Percentiles rank a stretch among this genome's conserved stretches.
phyloP scores from a whole-genome alignment of 1,284 basidiomycete species.

The Ustilago nuda region DNA sequence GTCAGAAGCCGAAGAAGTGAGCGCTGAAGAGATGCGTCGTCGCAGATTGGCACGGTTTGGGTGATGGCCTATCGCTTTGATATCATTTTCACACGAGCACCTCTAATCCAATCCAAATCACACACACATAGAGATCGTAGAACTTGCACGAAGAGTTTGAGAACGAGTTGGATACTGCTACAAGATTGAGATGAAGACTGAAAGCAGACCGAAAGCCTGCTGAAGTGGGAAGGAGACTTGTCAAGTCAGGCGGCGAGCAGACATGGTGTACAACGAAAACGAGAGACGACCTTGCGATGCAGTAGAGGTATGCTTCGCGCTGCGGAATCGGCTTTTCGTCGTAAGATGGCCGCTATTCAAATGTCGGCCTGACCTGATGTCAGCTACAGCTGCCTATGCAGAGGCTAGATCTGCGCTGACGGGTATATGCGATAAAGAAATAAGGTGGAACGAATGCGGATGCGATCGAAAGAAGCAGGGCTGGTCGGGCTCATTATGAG shows the following conservation, averaged over 20 bases:
- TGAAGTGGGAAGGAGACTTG: neutral
- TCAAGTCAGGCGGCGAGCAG: neutral
- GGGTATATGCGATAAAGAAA: slow-evolving; percentile 33
- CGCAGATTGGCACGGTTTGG: slow-evolving; percentile 53
- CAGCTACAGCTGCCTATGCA: neutral
- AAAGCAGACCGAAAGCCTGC: neutral
- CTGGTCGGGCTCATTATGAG: neutral
- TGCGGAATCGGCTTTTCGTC: neutral
- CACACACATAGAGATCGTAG: neutral
- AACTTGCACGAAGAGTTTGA: neutral
- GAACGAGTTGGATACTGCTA: slow-evolving; percentile 4
- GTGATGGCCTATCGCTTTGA: neutral
- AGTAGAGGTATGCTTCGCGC: neutral
- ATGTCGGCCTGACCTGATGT: neutral
- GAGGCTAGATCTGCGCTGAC: slow-evolving; percentile 18
- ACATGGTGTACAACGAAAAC: neutral
- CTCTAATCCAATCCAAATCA: neutral
- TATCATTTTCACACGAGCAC: slow-evolving; percentile 1
- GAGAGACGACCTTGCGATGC: neutral
- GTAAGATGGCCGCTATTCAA: neutral
- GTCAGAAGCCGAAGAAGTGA: slow-evolving; percentile 47
- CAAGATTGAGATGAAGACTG: slow-evolving; percentile 1
- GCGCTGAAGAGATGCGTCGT: slow-evolving; percentile 59
- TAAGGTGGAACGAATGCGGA: neutral
- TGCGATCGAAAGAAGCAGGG: neutral